Base-by-base conservation (phyloP, 2,329 filamentous ascomycete species). In the Fusarium redolens region DNA sequence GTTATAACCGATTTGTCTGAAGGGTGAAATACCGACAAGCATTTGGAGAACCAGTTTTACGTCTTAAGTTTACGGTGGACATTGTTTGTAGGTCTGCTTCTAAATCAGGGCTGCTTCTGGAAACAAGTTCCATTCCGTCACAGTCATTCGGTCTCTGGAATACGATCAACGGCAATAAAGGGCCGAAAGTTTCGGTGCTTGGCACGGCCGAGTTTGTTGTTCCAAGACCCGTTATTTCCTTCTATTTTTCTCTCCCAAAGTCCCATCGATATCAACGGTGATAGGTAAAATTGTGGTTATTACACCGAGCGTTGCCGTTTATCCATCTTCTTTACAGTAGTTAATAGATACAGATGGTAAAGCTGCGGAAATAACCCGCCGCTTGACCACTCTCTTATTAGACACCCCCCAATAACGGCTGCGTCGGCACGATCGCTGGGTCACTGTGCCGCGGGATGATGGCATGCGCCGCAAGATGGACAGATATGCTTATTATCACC, bases 401-500 rank as follows among this genome's bases (percentile, higher is more conserved):
- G 44, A 44, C 71, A 44, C 70, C 63, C 61, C 74, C 70, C 65
- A 69, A 61, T 14, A 68, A 78, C 76, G 76, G 76, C 72, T 78
- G 74, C 65, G 74, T 75, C 76, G 76, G 76, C 76, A 77, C 67
- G 63, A 75, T 72, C 74, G 64, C 68, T 75, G 72, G 65, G 63
- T 73, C 75, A 68, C 68, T 71, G 62, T 67, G 69, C 71, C 69
- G 65, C 69, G 61, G 65, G 73, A 78, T 76, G 74, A 78, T 78
- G 75, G 74, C 71, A 78, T 75, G 61, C 65, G 71, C 71, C 73
- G 68, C 68, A 64, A 71, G 69, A 75, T 78, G 69, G 63, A 71
- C 75, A 77, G 73, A 78, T 78, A 78, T 78, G 76, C 76, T 78
- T 78, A 78, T 78, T 69, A 45, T 67, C 74, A 47, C 52, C 38